Percentiles rank a stretch among this genome's conserved stretches.
Evolutionary conservation across 495 filamentous ascomycete genomes (phyloP).

Genomic region (Daldinia loculata): DNA sequence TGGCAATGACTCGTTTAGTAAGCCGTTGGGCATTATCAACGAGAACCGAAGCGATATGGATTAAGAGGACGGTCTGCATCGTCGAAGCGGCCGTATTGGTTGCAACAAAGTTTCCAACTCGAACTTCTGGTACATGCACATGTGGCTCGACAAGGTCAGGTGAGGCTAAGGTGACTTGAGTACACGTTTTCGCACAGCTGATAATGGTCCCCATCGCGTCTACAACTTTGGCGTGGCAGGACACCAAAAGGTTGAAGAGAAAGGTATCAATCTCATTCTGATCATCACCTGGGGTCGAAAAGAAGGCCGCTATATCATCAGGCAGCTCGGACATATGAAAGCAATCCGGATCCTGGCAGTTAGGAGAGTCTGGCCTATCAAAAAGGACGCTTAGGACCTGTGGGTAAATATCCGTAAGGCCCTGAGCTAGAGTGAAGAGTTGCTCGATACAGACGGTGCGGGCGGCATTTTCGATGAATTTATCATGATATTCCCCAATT

Average conservation of each 20-base stretch:
- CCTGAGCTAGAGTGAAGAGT: slow-evolving; percentile 43
- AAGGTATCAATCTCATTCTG: slow-evolving; percentile 42
- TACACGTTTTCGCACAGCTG: slow-evolving; percentile 39
- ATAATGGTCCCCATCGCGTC: slow-evolving; percentile 41
- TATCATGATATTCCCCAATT: slow-evolving; percentile 19
- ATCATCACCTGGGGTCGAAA: slow-evolving; percentile 11
- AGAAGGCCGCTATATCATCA: slow-evolving; percentile 18
- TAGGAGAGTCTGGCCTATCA: slow-evolving; percentile 12
- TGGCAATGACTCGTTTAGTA: slow-evolving; percentile 12
- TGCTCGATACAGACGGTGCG: slow-evolving; percentile 32
- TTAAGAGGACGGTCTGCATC: slow-evolving; percentile 47
- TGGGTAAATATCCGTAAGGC: slow-evolving; percentile 48
- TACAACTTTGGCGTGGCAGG: slow-evolving; percentile 47
- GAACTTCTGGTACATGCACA: slow-evolving; percentile 42
- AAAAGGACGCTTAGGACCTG: slow-evolving; percentile 32
- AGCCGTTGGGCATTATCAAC: slow-evolving; percentile 30
- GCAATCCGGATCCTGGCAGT: slow-evolving; percentile 32
- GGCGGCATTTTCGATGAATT: slow-evolving; percentile 15
- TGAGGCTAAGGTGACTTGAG: slow-evolving; percentile 29
- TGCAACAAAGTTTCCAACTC: slow-evolving; percentile 47
- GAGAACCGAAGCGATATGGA: slow-evolving; percentile 39
- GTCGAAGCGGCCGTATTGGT: slow-evolving; percentile 38
- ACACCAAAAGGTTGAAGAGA: slow-evolving; percentile 45
- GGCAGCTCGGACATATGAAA: slow-evolving; percentile 30
- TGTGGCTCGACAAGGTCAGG: slow-evolving; percentile 28